Percentiles rank a stretch among this genome's conserved stretches.
Evolutionary conservation across 192 early-diverging fungal genomes (phyloP).

Genomic region (Phlyctochytrium arcticum): DNA sequence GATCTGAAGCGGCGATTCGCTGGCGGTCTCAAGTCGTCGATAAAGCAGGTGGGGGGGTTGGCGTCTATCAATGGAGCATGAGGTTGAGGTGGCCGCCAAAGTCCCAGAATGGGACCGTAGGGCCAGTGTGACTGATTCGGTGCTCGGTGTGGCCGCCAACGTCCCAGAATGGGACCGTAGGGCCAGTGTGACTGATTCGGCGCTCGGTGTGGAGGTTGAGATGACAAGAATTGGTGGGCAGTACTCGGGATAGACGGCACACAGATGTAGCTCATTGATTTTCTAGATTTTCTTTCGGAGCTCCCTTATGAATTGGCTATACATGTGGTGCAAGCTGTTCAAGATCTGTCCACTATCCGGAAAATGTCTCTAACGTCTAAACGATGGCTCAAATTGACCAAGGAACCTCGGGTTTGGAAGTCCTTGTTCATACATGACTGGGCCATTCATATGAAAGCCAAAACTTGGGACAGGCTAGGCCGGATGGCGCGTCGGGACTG

Average conservation of each 20-base stretch:
- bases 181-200: constrained; percentile 48
- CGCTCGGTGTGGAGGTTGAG: constrained; percentile 38
- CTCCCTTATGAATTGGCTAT: constrained; percentile 44
- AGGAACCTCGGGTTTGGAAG: constrained; percentile 43
- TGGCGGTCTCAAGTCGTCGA: too few species aligned
- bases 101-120: too few species aligned
- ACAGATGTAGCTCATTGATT: too few species aligned
- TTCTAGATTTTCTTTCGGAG: constrained; percentile 33
- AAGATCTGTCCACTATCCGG: constrained; percentile 49
- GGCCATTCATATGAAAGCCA: background rate
- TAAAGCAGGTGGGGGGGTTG: too few species aligned
- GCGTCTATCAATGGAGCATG: too few species aligned
- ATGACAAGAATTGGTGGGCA: constrained; percentile 22
- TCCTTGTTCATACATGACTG: constrained; percentile 24
- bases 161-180: too few species aligned
- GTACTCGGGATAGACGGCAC: too few species aligned
- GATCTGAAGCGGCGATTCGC: too few species aligned
- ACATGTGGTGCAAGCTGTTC: constrained; percentile 27
- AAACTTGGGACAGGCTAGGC: background rate
- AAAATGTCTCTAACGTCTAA: constrained; percentile 42
- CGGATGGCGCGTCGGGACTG: constrained; percentile 17
- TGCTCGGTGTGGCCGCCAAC: too few species aligned
- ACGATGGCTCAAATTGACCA: constrained; percentile 31
- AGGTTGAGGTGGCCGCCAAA: too few species aligned
- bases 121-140: constrained; percentile 47